Base-by-base conservation (phyloP, 192 early-diverging fungal species). In the Funneliformis geosporum region DNA sequence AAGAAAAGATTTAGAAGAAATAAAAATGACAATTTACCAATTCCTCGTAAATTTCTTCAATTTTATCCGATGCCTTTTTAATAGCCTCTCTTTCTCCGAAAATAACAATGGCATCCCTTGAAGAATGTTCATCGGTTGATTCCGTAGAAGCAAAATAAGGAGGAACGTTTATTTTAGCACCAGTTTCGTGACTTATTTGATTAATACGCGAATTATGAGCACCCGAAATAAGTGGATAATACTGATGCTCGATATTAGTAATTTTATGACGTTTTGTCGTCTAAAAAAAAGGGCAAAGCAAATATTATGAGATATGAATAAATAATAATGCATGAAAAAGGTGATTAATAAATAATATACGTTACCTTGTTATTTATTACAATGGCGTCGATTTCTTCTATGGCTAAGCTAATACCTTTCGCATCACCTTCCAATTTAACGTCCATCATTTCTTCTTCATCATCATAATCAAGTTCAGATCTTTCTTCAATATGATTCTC, bases 351-450 rank as follows among this genome's bases (percentile, higher is more conserved):
- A 23, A 59, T 42, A 33, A 18, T 46, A 68, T 28, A 21, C 80
- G 33, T 60, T 82, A 92, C 93, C 85, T 89, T 90, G 86, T 91
- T 88, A 42, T 88, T 87, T 33, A 33, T 33, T 27, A 96, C 94
- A 67, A 95, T 88, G 38, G 84, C 87, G 70, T 96, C 90, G 60
- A 99, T 95, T 77, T 94, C 93, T 64, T 92, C 91, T 78, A 93
- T 92, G 59, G 98, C 98, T 28, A 93, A 85, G 69, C 87, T 86
- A 60, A 98, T 93, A 44, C 95, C 94, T 33, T 90, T 88, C 50
- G 81, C 86, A 86, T 97, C 94, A 73, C 98, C 98, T 43, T 90
- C 92, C 75, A 99, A 93, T 66, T 87, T 89, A 42, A 96, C 86
- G 43, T 82, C 82, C 18, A 92, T 91, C 38, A 85, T 87, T 64